Percentiles rank a stretch among this genome's conserved stretches.
Evolutionary conservation across 192 early-diverging fungal species (phyloP).

Genomic region (Entomortierella parvispora): DNA sequence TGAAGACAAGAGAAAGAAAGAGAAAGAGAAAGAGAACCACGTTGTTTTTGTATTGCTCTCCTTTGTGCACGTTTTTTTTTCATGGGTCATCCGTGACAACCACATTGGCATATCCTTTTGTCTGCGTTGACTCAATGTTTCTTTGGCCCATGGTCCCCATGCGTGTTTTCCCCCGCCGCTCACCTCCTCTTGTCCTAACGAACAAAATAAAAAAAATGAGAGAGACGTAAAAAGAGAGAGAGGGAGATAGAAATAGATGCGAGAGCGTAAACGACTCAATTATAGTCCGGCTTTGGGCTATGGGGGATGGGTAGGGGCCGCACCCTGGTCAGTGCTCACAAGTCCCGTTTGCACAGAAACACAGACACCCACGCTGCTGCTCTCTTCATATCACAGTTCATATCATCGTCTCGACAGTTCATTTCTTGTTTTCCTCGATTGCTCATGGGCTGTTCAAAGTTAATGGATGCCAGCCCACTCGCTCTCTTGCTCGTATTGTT

Average conservation of each 20-base stretch:
- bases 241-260: not conserved
- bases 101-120: not conserved
- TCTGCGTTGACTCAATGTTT: not conserved
- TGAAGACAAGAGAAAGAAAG: not conserved
- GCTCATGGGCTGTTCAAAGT: no score
- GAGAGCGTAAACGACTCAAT: not conserved
- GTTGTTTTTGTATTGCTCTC: not conserved
- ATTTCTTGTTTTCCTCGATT: no score
- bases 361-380: no score
- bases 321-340: no score
- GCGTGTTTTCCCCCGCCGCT: not conserved
- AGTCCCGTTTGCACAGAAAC: no score
- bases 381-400: no score
- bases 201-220: not conserved
- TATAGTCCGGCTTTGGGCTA: no score
- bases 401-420: no score
- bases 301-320: no score
- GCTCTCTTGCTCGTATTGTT: no score
- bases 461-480: no score
- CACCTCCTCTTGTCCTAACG: not conserved
- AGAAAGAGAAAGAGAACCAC: not conserved
- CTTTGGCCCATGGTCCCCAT: not conserved
- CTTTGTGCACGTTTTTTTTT: not conserved
- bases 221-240: not conserved
- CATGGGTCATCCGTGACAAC: no score